Evolutionary conservation across 495 filamentous ascomycete species (phyloP), one percentile per base, ranked within the genome.

Genomic region (Trichoderma erinaceum): DNA sequence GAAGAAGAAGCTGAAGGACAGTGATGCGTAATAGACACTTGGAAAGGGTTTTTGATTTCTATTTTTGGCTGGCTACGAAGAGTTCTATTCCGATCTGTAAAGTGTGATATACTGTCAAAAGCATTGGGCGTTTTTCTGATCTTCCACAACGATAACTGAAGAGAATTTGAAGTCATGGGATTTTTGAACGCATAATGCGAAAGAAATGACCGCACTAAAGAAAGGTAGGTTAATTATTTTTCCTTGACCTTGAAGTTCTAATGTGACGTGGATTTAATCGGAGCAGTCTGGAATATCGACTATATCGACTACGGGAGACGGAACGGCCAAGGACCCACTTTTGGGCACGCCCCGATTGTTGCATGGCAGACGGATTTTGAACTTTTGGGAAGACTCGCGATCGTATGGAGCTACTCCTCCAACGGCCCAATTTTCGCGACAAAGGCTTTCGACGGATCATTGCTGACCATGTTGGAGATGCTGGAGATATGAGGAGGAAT

Each of bases 1-100:
- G 73, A 72, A 27, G 67, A 69, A 10, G 72, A 76, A 68, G 43
- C 12, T 13, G 32, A 68, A 68, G n/a, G 66, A 63, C n/a, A 63
- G 21, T 23, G 10, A 12, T 61, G 56, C 56, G 27, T 61, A 61
- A 16, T 61, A 61, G 56, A 61, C 4, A 61, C 56, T 61, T 61
- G 23, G 56, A 15, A 32, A 61, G 13, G 25, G 27, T 15, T 61
- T 61, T 61, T 21, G 7, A 11, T 10, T 61, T 32, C n/a, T 61
- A 7, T 1, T 61, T 56, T 35, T 32, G 56, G 56, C 56, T 61
- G 56, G 56, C 56, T 25, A 61, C 16, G 23, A 32, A 29, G 27
- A 29, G 56, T 25, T 32, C 23, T 18, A 52, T 23, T 52, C 48
- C n/a, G 21, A 52, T 21, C n/a, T 52, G 48, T 25, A 18, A 52